Evolutionary conservation across 805 yeast genomes (phyloP).

Genomic region (Pichia nanzhaoensis): DNA sequence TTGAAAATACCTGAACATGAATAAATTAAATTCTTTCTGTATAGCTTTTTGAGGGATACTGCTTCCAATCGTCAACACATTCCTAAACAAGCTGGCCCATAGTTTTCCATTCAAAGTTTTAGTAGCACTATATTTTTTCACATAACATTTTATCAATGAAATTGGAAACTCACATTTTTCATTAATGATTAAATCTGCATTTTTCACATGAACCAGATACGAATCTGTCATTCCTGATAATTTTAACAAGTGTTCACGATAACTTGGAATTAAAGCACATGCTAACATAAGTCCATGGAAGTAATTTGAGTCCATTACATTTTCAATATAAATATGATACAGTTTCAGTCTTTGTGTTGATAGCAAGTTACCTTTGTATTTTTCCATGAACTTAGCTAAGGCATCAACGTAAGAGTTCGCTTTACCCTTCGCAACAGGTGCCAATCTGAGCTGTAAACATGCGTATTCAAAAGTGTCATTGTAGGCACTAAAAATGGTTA

Average conservation of each 20-base stretch:
- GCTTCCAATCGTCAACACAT: neutral
- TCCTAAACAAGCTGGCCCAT: slow-evolving; percentile 3
- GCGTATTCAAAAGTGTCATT: slow-evolving; percentile 3
- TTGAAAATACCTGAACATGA: neutral
- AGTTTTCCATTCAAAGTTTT: neutral
- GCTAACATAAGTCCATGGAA: neutral
- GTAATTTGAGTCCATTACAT: neutral
- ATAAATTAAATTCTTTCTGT: neutral
- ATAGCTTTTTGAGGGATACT: neutral
- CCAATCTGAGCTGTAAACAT: neutral
- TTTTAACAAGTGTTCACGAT: neutral
- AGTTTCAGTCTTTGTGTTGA: neutral
- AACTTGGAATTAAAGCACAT: slow-evolving; percentile 3
- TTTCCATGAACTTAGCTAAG: neutral
- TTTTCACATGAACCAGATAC: neutral
- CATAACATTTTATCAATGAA: neutral
- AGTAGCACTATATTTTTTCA: neutral
- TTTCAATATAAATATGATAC: neutral
- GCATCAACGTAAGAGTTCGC: neutral
- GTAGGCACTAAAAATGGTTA: neutral
- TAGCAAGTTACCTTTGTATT: neutral
- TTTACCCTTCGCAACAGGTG: neutral
- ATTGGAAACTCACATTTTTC: neutral
- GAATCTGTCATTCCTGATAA: slow-evolving; percentile 3
- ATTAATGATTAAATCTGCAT: neutral